Conservation (phyloP, 108 stramenopile genomes). For the Cyclotella baltica region DNA sequence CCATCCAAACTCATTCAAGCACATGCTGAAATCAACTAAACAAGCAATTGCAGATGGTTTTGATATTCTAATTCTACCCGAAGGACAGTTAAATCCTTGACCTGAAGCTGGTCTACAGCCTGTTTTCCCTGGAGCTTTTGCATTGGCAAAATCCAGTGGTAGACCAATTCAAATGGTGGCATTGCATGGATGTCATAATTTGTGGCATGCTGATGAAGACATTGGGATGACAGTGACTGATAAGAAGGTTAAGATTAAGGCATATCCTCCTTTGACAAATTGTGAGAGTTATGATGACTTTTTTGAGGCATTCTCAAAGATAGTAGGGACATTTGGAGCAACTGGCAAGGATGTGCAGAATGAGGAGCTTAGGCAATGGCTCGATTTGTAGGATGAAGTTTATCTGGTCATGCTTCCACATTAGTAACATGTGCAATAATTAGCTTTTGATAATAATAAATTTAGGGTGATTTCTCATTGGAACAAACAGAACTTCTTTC, state of each 20-base stretch:
- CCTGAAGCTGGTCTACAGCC: constrained; percentile 77
- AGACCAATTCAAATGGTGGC: constrained; percentile 85
- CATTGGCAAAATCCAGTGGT: constrained; percentile 69
- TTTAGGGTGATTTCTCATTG: too few relatives aligned
- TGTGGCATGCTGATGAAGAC: constrained; percentile 80
- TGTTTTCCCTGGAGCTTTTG: constrained; percentile 76
- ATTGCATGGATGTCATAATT: constrained; percentile 68
- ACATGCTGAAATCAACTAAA: constrained; percentile 65
- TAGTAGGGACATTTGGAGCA: constrained; percentile 77
- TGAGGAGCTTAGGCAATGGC: constrained; percentile 26
- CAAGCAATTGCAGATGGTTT: constrained; percentile 80
- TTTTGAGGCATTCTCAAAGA: constrained; percentile 60
- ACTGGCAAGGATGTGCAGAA: constrained; percentile 62
- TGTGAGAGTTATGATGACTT: constrained; percentile 68
- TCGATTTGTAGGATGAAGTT: constrained; percentile 1
- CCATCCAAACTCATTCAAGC: constrained; percentile 70
- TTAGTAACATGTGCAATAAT: too few relatives aligned
- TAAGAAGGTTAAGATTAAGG: constrained; percentile 58
- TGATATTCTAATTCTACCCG: constrained; percentile 85
- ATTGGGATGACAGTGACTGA: constrained; percentile 72
- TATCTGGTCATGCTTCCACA: too few relatives aligned
- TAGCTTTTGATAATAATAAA: too few relatives aligned
- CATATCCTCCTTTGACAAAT: constrained; percentile 55
- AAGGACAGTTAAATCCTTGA: constrained; percentile 87
- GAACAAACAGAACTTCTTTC: too few relatives aligned